Evolutionary conservation across 2,329 filamentous ascomycete species (phyloP), one percentile per base, ranked within the genome.

Genomic region (Xylaria hypoxylon): DNA sequence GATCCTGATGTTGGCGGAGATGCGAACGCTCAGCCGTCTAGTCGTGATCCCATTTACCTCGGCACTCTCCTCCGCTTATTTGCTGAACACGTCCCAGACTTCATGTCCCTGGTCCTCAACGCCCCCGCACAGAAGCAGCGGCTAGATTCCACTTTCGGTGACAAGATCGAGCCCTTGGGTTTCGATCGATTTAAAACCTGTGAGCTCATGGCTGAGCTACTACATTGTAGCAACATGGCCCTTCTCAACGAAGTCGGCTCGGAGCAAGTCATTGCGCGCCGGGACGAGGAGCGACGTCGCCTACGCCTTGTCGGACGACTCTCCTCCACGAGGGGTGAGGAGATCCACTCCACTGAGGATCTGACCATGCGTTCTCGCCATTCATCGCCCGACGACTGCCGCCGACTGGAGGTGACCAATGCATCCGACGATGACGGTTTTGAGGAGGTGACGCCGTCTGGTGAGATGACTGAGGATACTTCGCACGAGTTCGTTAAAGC

Each of bases 161-260:
- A 90, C 51, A 92, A 91, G 78, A 94, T 99, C 59, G 94, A 98
- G 79, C 95, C 96, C 3, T 86, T 99, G 10, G 96, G 96, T 2
- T 99, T 99, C 76, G 96, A 99, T 79, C 87, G 96, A 22, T 99
- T 99, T 84, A 99, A 99, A 84, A 98, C 96, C 0, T 99, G 96
- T 79, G 96, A 99, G 80, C 85, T 99, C 66, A 98, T 99, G 96
- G 96, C 96, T 0, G 96, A 99, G 79, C 84, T 99, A 50, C 82
- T 99, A 44, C 96, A 99, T 79, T 99, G 96, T 80, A 98, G 95
- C 78, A 99, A 99, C 77, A 99, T 99, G 96, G 94, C 92, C 5
- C 83, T 99, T 40, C 83, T 99, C 71, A 99, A 99, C 76, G 94
- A 98, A 77, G 84, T 89, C 10, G 96, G 95, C 35, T 94, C 94